phyloP scores from a whole-genome alignment of 768 basidiomycete species.

The Hydnomerulius pinastri region DNA sequence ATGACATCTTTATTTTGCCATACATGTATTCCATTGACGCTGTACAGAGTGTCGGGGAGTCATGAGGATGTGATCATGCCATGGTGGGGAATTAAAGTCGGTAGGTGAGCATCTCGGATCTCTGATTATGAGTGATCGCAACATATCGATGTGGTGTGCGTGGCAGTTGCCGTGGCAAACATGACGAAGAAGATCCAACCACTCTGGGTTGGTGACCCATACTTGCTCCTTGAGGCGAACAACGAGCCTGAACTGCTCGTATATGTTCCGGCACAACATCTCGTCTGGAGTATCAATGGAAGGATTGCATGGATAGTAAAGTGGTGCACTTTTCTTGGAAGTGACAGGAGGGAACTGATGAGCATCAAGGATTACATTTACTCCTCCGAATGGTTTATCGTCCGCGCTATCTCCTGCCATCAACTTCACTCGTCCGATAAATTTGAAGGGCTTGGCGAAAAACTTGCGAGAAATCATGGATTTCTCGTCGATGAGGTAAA shows the following conservation, averaged over 20 bases:
- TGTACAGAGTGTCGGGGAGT: too few relatives aligned
- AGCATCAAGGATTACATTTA: conserved; percentile 1
- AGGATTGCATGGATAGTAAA: conserved; percentile 14
- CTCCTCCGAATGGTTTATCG: not conserved
- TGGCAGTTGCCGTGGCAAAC: conserved; percentile 29
- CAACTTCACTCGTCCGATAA: too few relatives aligned
- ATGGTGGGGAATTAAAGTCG: conserved; percentile 27
- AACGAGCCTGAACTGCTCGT: conserved; percentile 33
- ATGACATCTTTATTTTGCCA: conserved; percentile 32
- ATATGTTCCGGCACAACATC: conserved; percentile 24
- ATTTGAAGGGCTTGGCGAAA: too few relatives aligned
- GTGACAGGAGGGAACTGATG: conserved; percentile 3
- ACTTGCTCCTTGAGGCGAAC: conserved; percentile 41
- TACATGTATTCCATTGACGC: conserved; percentile 38
- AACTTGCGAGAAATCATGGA: conserved; percentile 39
- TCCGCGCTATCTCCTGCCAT: not conserved
- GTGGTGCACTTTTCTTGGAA: conserved; percentile 3
- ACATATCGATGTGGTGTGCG: conserved; percentile 27
- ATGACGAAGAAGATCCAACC: conserved; percentile 32
- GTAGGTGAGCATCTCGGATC: conserved; percentile 13
- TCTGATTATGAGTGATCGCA: conserved; percentile 20
- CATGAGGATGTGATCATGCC: conserved; percentile 34
- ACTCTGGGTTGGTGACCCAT: conserved; percentile 29
- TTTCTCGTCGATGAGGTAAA: conserved; percentile 37
- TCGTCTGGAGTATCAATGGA: not conserved